Conservation (phyloP, 192 early-diverging fungal species). For the Umbelopsis vinacea region DNA sequence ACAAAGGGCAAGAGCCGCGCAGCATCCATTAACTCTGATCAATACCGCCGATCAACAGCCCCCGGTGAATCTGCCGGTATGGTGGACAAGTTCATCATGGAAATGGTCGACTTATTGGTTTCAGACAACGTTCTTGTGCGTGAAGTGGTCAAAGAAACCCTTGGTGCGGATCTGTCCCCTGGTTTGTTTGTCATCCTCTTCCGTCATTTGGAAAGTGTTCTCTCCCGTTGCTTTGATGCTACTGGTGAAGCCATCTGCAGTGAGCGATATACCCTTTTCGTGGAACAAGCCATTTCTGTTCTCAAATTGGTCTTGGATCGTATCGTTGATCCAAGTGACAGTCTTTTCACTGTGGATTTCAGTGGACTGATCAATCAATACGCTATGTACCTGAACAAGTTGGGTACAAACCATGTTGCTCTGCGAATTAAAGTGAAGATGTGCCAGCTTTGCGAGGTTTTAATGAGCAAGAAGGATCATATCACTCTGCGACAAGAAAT, state of each 20-base stretch:
- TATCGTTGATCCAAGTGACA: slow-evolving; percentile 60
- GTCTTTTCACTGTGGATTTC: slow-evolving; percentile 70
- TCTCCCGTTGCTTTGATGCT: slow-evolving; percentile 65
- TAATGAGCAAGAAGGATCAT: slow-evolving; percentile 76
- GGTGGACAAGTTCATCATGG: slow-evolving; percentile 73
- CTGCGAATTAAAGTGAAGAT: slow-evolving; percentile 76
- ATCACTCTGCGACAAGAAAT: slow-evolving; percentile 76
- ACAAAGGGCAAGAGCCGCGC: slow-evolving; percentile 16
- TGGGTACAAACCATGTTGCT: slow-evolving; percentile 57
- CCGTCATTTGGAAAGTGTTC: slow-evolving; percentile 61
- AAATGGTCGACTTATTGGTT: slow-evolving; percentile 76
- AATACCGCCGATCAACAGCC: slow-evolving; percentile 23
- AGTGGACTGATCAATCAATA: slow-evolving; percentile 67
- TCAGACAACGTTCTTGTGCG: slow-evolving; percentile 77
- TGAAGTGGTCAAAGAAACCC: slow-evolving; percentile 78
- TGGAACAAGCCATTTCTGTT: slow-evolving; percentile 76
- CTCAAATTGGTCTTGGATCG: slow-evolving; percentile 77
- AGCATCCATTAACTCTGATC: neutral
- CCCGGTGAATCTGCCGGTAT: slow-evolving; percentile 42
- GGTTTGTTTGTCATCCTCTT: slow-evolving; percentile 71
- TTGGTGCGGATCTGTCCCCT: slow-evolving; percentile 76
- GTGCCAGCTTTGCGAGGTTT: slow-evolving; percentile 74
- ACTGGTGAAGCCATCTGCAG: slow-evolving; percentile 54
- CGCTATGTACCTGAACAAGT: slow-evolving; percentile 71
- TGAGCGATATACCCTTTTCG: slow-evolving; percentile 67